A percentile compares a stretch with the other conserved stretches of the same genome.
Evolutionary conservation across 345 rosid genomes (phyloP).

Genomic region (Schrenkiella parvula): DNA sequence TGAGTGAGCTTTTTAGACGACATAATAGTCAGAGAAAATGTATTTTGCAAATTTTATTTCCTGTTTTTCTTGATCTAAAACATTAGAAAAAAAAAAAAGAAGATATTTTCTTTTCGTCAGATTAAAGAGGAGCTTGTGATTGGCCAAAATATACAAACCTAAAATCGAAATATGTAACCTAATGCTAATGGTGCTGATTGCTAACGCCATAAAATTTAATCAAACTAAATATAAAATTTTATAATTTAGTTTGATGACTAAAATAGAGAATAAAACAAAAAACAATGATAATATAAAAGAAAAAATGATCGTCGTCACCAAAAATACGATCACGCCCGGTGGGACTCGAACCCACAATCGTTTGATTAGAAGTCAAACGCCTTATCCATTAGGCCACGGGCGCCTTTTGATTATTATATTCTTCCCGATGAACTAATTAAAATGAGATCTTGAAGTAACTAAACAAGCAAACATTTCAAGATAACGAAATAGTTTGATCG

Average conservation of each 20-base stretch:
- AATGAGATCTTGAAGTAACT: too few relatives aligned
- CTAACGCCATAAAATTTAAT: too few relatives aligned
- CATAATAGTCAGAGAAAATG: background rate
- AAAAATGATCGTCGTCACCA: background rate
- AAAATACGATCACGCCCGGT: slow-evolving; percentile 41
- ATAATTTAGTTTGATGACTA: too few relatives aligned
- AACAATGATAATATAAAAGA: too few relatives aligned
- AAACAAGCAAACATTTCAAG: too few relatives aligned
- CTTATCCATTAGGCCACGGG: slow-evolving; percentile 85
- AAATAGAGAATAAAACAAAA: too few relatives aligned
- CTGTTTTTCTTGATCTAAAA: background rate
- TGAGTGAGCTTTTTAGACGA: background rate
- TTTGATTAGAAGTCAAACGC: slow-evolving; percentile 78
- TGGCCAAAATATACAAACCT: background rate
- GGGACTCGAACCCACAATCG: slow-evolving; percentile 91
- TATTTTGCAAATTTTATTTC: background rate
- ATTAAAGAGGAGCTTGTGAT: background rate
- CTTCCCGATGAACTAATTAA: background rate
- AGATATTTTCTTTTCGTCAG: background rate
- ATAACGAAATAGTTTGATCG: background rate
- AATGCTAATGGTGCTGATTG: too few relatives aligned
- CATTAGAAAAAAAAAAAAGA: background rate
- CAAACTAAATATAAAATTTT: too few relatives aligned
- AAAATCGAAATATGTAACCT: background rate
- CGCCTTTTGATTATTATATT: background rate